These are phyloP conservation scores for Tolypocladium paradoxum DNA, from an alignment of 2,329 filamentous ascomycete species.

Conservation along the genomic window DNA sequence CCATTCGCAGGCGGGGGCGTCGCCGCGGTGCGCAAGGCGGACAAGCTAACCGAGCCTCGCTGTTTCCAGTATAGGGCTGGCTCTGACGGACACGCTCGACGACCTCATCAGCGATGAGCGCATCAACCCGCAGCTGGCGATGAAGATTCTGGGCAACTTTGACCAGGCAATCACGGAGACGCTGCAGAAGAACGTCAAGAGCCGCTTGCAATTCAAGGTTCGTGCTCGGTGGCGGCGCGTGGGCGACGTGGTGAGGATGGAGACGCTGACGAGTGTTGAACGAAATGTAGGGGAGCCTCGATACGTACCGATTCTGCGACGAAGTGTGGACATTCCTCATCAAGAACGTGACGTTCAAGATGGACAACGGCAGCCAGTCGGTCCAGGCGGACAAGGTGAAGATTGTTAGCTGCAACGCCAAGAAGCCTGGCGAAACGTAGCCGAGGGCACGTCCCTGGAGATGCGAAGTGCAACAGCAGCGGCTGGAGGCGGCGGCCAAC, in stretches of 20 bases:
- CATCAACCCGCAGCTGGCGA: slow-evolving; percentile 95
- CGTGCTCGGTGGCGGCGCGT: slow-evolving; percentile 2
- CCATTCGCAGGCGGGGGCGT: not conserved
- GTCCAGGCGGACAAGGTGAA: slow-evolving; percentile 88
- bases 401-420: slow-evolving; percentile 96
- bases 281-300: slow-evolving; percentile 67
- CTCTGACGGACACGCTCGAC: slow-evolving; percentile 93
- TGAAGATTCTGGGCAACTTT: slow-evolving; percentile 96
- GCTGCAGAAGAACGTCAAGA: slow-evolving; percentile 84
- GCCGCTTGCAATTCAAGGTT: slow-evolving; percentile 91
- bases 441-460: not conserved
- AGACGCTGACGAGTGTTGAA: not conserved
- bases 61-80: slow-evolving; percentile 67
- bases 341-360: slow-evolving; percentile 98
- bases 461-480: not conserved
- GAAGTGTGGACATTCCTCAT: slow-evolving; percentile 99
- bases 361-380: slow-evolving; percentile 65
- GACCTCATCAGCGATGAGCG: slow-evolving; percentile 88
- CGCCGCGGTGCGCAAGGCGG: not conserved
- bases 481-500: not conserved
- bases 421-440: slow-evolving; percentile 41
- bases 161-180: slow-evolving; percentile 89
- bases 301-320: slow-evolving; percentile 98
- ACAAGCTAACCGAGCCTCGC: slow-evolving; percentile 2
- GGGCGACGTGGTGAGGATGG: not conserved